Evolutionary conservation across 2,329 filamentous ascomycete genomes (phyloP).

Genomic region (Alternaria longipes): DNA sequence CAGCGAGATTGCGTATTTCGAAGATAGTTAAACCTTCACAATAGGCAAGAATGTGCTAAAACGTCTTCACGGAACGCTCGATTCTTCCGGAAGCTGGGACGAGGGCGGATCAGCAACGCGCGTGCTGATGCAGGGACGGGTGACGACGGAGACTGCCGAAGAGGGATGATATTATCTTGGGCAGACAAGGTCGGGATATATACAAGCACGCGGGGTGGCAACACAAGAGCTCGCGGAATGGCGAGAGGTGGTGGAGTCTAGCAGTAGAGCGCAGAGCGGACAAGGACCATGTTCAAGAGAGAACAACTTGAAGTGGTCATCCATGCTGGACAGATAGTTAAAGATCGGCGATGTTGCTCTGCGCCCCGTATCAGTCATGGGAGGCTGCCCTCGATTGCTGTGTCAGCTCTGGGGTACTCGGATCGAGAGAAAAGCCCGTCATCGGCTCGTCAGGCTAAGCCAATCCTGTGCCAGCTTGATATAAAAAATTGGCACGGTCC

Average conservation of each 20-base stretch:
- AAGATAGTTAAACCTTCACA: conserved; percentile 1
- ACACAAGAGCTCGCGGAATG: conserved; percentile 1
- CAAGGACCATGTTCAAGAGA: conserved; percentile 17
- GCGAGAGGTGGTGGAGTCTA: conserved; percentile 6
- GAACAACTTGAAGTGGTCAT: conserved; percentile 30
- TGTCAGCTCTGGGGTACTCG: conserved; percentile 26
- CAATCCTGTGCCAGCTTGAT: conserved; percentile 16
- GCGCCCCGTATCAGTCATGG: conserved; percentile 21
- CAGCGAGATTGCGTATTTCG: conserved; percentile 3
- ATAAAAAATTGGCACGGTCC: conserved; percentile 17
- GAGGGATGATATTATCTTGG: not conserved
- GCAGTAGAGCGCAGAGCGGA: conserved; percentile 6
- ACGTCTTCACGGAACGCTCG: conserved; percentile 13
- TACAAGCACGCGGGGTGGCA: conserved; percentile 15
- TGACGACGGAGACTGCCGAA: conserved; percentile 13
- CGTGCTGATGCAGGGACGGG: conserved; percentile 31
- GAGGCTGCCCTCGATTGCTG: conserved; percentile 30
- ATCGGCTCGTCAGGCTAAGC: conserved; percentile 22
- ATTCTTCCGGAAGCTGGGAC: conserved; percentile 11
- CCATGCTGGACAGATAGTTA: conserved; percentile 25
- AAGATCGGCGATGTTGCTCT: conserved; percentile 37
- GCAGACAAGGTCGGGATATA: conserved; percentile 9
- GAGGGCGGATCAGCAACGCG: conserved; percentile 19
- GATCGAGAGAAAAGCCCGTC: conserved; percentile 31
- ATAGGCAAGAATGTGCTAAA: conserved; percentile 13